phyloP scores from a whole-genome alignment of 2,329 filamentous ascomycete species.

The Monilinia polystroma region DNA sequence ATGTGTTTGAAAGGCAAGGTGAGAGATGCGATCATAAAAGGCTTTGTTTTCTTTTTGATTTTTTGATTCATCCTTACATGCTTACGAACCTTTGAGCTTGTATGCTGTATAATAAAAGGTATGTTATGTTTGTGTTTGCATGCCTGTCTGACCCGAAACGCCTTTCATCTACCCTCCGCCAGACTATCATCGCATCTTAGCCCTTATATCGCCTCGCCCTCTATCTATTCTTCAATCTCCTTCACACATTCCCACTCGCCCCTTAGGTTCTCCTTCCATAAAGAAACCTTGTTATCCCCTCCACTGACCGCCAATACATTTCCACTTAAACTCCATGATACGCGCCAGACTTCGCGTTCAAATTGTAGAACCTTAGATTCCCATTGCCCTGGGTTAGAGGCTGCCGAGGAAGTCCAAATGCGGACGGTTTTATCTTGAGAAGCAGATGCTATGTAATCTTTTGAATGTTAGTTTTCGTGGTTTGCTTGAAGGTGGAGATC shows the following conservation, averaged over 20 bases:
- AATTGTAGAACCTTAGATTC: conserved; percentile 81
- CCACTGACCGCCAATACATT: conserved; percentile 94
- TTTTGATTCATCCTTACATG: not conserved
- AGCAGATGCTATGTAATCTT: conserved; percentile 89
- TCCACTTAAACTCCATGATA: conserved; percentile 96
- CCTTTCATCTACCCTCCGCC: conserved; percentile 4
- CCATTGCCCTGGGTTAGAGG: conserved; percentile 69
- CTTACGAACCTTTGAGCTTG: not conserved
- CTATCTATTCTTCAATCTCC: conserved; percentile 79
- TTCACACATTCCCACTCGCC: conserved; percentile 98
- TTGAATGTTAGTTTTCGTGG: not conserved
- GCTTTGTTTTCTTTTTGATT: not conserved
- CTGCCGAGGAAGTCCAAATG: conserved; percentile 83
- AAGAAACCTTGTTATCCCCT: conserved; percentile 91
- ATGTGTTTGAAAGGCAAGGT: too few species aligned
- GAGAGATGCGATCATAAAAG: too few species aligned
- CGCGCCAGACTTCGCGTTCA: conserved; percentile 88
- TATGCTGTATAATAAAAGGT: not conserved
- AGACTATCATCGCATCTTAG: not conserved
- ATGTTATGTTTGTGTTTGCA: conserved; percentile 4
- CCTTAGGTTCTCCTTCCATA: conserved; percentile 98
- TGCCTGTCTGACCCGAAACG: conserved; percentile 12
- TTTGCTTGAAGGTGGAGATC: not conserved
- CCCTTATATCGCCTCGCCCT: not conserved
- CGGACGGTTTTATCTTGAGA: conserved; percentile 96